These are phyloP conservation scores for Megacollybia marginata DNA, from an alignment of 768 basidiomycete genomes.

Conservation along the genomic window DNA sequence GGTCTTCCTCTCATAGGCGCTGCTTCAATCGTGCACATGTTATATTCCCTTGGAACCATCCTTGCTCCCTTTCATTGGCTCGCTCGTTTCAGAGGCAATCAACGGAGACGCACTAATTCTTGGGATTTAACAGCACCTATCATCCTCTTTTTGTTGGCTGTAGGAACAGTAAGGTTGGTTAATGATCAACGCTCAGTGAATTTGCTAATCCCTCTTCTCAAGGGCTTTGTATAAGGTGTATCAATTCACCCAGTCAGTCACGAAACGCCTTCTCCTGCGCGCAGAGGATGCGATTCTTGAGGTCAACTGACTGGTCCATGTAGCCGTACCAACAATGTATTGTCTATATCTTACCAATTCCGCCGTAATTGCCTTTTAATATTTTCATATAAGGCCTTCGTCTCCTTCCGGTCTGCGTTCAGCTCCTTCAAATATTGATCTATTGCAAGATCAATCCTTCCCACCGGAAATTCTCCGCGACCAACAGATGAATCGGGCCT, in stretches of 20 bases:
- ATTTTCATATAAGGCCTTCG: constrained; percentile 57
- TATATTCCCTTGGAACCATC: constrained; percentile 48
- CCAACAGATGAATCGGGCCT: constrained; percentile 61
- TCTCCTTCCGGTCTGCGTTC: constrained; percentile 53
- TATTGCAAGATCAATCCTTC: constrained; percentile 64
- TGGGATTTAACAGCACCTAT: constrained; percentile 63
- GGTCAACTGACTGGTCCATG: constrained; percentile 36
- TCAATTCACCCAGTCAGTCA: constrained; percentile 47
- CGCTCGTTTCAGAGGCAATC: constrained; percentile 53
- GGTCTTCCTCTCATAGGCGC: constrained; percentile 77
- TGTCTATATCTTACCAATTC: constrained; percentile 45
- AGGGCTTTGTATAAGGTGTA: constrained; percentile 74
- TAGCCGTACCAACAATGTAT: background rate
- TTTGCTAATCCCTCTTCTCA: constrained; percentile 2
- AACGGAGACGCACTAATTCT: constrained; percentile 46
- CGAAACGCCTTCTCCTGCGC: constrained; percentile 54
- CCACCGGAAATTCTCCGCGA: constrained; percentile 68
- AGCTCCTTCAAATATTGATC: constrained; percentile 71
- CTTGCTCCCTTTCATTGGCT: constrained; percentile 66
- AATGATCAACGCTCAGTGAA: background rate
- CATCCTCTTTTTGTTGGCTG: constrained; percentile 49
- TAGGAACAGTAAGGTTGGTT: constrained; percentile 57
- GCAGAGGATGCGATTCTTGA: constrained; percentile 81
- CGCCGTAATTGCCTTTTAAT: constrained; percentile 65
- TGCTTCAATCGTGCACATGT: constrained; percentile 66